Conservation (phyloP, 305 asterid species). For the Fraxinus greggii region DNA sequence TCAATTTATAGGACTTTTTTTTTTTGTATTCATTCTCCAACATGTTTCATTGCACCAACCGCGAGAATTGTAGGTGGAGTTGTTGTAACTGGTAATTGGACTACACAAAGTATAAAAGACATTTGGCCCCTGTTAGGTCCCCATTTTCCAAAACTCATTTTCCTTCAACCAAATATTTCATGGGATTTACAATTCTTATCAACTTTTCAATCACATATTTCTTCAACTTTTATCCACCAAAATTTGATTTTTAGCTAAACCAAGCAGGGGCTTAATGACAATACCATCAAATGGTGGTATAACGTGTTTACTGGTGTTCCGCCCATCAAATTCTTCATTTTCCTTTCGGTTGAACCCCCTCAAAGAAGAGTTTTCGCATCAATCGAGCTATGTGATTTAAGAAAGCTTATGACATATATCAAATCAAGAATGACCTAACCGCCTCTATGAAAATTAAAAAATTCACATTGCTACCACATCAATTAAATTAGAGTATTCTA, state of each 20-base stretch:
- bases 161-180: too few relatives aligned
- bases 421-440: neutral
- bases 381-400: neutral
- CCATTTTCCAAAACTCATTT: too few relatives aligned
- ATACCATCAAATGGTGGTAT: neutral
- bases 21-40: neutral
- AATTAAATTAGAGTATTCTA: neutral
- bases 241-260: too few relatives aligned
- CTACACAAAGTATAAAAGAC: neutral
- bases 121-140: too few relatives aligned
- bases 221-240: too few relatives aligned
- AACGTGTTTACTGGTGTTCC: neutral
- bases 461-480: neutral
- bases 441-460: too few relatives aligned
- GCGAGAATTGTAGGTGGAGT: neutral
- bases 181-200: too few relatives aligned
- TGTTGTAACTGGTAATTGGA: neutral
- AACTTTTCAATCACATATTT: too few relatives aligned
- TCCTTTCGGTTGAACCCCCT: neutral
- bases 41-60: neutral
- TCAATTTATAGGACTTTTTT: neutral
- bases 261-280: neutral
- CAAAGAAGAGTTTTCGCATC: neutral
- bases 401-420: neutral
- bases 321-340: neutral